Conservation (phyloP, 441 rosid genomes). For the Croton setiger region DNA sequence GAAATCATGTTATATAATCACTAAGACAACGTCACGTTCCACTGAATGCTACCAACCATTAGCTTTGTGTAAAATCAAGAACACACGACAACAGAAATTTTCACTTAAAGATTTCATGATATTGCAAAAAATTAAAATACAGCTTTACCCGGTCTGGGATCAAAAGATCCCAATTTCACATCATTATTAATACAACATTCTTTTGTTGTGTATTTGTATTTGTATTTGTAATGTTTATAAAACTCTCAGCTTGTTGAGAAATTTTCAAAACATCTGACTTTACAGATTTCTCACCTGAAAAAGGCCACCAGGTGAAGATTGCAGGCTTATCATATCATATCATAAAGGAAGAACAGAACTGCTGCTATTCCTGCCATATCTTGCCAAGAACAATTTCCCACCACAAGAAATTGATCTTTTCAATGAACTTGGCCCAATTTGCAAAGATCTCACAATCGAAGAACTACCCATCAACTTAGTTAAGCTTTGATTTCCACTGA, state of each 20-base stretch:
- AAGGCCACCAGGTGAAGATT: neutral
- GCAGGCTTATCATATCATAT: neutral
- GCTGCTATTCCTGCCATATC: constrained; percentile 25
- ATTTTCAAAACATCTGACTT: constrained; percentile 2
- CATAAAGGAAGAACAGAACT: constrained; percentile 23
- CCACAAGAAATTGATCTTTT: constrained; percentile 51
- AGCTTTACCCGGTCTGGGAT: neutral
- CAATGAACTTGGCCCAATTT: constrained; percentile 31
- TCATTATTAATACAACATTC: constrained; percentile 5
- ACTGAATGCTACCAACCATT: no score
- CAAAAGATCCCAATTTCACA: neutral
- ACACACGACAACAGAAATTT: neutral
- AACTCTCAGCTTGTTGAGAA: constrained; percentile 25
- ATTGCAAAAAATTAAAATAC: neutral
- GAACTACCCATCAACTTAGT: constrained; percentile 27
- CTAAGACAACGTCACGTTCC: no score
- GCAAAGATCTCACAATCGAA: constrained; percentile 32
- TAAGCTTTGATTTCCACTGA: constrained; percentile 29
- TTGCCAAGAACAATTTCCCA: constrained; percentile 41
- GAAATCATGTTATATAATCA: no score
- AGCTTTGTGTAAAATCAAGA: neutral
- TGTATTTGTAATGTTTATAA: no score
- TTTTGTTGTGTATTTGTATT: neutral
- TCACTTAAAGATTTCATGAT: constrained; percentile 19
- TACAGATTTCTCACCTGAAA: constrained; percentile 17